These are phyloP conservation scores for Trichophyton simii DNA, from an alignment of 2,329 filamentous ascomycete species.

Conservation along the genomic window DNA sequence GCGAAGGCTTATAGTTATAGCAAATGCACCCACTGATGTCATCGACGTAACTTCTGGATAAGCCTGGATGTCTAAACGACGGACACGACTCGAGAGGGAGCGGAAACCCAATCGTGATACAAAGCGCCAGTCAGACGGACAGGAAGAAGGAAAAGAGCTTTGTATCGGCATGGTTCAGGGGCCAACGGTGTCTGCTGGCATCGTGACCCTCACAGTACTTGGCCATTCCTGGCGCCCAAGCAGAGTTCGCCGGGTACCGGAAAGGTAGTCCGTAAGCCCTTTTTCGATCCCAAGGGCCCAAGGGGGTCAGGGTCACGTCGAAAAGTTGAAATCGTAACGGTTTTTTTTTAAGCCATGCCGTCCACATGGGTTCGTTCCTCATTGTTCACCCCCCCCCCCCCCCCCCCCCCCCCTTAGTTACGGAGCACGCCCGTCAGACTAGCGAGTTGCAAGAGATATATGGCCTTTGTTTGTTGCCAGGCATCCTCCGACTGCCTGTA, in stretches of 20 bases:
- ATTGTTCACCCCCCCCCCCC: neutral
- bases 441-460: neutral
- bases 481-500: neutral
- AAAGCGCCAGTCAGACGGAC: neutral
- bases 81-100: neutral
- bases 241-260: slow-evolving; percentile 3
- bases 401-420: neutral
- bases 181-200: neutral
- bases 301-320: neutral
- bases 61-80: neutral
- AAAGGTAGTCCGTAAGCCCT: neutral
- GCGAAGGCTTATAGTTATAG: neutral
- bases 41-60: neutral
- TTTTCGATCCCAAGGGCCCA: neutral
- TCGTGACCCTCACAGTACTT: neutral
- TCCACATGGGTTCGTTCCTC: neutral
- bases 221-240: neutral
- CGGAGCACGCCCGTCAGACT: neutral
- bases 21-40: neutral
- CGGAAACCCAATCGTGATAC: slow-evolving; percentile 2
- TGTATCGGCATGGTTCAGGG: neutral
- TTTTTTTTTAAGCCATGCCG: neutral
- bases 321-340: neutral
- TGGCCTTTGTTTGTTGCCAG: neutral
- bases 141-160: neutral